phyloP scores from a whole-genome alignment of 2,329 filamentous ascomycete genomes.

The Coniochaeta sp. region DNA sequence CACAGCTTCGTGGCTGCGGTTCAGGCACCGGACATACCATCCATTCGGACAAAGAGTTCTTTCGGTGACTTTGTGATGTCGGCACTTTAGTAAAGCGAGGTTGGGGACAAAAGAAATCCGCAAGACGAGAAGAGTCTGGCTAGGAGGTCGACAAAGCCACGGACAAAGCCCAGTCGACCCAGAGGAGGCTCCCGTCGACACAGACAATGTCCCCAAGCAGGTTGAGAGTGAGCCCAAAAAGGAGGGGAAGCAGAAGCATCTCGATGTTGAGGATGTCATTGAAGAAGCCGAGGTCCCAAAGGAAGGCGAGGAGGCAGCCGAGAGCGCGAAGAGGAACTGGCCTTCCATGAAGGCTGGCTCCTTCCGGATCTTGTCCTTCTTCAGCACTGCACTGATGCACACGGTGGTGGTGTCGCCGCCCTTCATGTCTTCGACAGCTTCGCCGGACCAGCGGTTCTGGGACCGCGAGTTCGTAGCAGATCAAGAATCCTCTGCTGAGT shows the following conservation, averaged over 20 bases:
- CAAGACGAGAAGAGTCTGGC: too few relatives aligned
- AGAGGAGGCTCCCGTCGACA: slow-evolving; percentile 12
- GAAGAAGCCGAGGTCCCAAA: slow-evolving; percentile 5
- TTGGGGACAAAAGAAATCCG: too few relatives aligned
- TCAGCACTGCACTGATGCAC: slow-evolving; percentile 62
- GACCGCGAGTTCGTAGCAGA: too few relatives aligned
- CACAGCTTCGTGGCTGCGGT: too few relatives aligned
- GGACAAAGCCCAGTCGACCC: slow-evolving; percentile 12
- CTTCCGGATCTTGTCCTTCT: slow-evolving; percentile 35
- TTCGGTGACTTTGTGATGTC: too few relatives aligned
- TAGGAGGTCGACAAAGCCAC: slow-evolving; percentile 9
- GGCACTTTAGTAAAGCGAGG: too few relatives aligned
- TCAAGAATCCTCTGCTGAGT: too few relatives aligned
- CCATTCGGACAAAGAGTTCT: too few relatives aligned
- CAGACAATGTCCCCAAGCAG: slow-evolving; percentile 2
- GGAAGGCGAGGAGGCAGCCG: neutral
- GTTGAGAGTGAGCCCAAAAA: slow-evolving; percentile 4
- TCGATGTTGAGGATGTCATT: slow-evolving; percentile 8
- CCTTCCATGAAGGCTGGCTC: slow-evolving; percentile 23
- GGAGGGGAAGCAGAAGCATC: slow-evolving; percentile 7
- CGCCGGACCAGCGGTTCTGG: slow-evolving; percentile 47
- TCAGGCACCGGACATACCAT: too few relatives aligned
- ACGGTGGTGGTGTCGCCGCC: slow-evolving; percentile 66
- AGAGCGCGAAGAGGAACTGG: slow-evolving; percentile 46
- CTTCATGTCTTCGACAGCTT: slow-evolving; percentile 46